Evolutionary conservation across 2,329 filamentous ascomycete genomes (phyloP).

Genomic region (Cucurbitaria berberidis): DNA sequence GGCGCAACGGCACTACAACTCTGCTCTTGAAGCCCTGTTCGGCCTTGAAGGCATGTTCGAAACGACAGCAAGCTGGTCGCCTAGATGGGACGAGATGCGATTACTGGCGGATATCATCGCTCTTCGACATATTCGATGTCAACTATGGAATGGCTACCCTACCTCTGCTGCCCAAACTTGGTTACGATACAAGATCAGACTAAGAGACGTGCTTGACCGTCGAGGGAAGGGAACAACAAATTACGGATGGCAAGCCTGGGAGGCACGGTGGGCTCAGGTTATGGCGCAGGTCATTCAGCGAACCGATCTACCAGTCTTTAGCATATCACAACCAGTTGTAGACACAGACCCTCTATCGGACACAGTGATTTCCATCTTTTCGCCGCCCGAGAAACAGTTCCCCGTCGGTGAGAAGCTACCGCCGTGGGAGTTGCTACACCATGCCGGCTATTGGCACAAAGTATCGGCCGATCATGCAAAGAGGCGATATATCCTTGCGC

Average conservation of each 20-base stretch:
- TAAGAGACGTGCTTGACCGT: slow-evolving; percentile 78
- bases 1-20: slow-evolving; percentile 83
- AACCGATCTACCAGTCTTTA: slow-evolving; percentile 57
- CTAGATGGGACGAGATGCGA: slow-evolving; percentile 92
- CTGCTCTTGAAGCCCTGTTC: slow-evolving; percentile 83
- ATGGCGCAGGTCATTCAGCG: slow-evolving; percentile 66
- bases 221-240: slow-evolving; percentile 84
- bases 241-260: slow-evolving; percentile 95
- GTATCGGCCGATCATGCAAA: slow-evolving; percentile 60
- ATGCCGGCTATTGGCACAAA: slow-evolving; percentile 67
- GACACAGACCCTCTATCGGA: slow-evolving; percentile 37
- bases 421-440: slow-evolving; percentile 66
- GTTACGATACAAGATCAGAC: slow-evolving; percentile 75
- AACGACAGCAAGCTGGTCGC: slow-evolving; percentile 86
- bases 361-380: slow-evolving; percentile 50
- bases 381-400: slow-evolving; percentile 59
- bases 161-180: slow-evolving; percentile 81
- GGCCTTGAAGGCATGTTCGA: slow-evolving; percentile 81
- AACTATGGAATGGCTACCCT: slow-evolving; percentile 80
- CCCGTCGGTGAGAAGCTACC: slow-evolving; percentile 56
- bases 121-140: slow-evolving; percentile 79
- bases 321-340: slow-evolving; percentile 26
- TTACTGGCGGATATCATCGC: slow-evolving; percentile 81
- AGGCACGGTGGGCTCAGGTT: slow-evolving; percentile 71
- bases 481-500: slow-evolving; percentile 57